A percentile compares a stretch with the other conserved stretches of the same genome.
phyloP scores from a whole-genome alignment of 1,284 basidiomycete genomes.

The Moesziomyces sp. region DNA sequence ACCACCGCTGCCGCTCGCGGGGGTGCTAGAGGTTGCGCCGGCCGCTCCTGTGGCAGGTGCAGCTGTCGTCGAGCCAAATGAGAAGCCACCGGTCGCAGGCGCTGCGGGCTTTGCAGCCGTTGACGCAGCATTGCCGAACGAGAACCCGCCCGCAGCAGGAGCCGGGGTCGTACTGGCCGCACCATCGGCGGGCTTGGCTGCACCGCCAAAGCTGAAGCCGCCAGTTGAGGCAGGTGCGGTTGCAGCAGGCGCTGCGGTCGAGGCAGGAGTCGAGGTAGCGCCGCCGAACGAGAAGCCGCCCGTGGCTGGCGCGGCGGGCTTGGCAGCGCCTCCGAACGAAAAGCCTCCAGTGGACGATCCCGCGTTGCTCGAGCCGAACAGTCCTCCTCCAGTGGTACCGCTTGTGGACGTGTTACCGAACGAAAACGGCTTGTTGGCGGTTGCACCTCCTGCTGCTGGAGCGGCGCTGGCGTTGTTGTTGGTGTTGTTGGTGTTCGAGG shows the following conservation, averaged over 20 bases:
- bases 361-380: conserved; percentile 27
- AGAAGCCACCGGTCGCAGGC: conserved; percentile 47
- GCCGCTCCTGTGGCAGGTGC: conserved; percentile 24
- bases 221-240: conserved; percentile 20
- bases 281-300: conserved; percentile 53
- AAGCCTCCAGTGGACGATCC: conserved; percentile 25
- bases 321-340: conserved; percentile 42
- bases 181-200: conserved; percentile 24
- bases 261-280: conserved; percentile 22
- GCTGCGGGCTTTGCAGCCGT: conserved; percentile 54
- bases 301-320: conserved; percentile 37
- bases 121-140: conserved; percentile 37
- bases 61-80: conserved; percentile 35
- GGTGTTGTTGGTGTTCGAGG: conserved; percentile 25
- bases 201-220: conserved; percentile 40
- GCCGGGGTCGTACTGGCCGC: conserved; percentile 29
- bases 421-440: conserved; percentile 43
- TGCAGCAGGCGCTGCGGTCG: conserved; percentile 40
- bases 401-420: conserved; percentile 23
- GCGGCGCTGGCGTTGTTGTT: conserved; percentile 25
- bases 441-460: conserved; percentile 2
- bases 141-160: conserved; percentile 44
- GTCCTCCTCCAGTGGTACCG: conserved; percentile 16
- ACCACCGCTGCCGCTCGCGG: conserved; percentile 7
- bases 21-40: conserved; percentile 4